Percentiles rank a stretch among this genome's conserved stretches.
These are phyloP conservation scores for Cryptococcus amylolentus DNA, from an alignment of 1,284 basidiomycete genomes.

Conservation along the genomic window DNA sequence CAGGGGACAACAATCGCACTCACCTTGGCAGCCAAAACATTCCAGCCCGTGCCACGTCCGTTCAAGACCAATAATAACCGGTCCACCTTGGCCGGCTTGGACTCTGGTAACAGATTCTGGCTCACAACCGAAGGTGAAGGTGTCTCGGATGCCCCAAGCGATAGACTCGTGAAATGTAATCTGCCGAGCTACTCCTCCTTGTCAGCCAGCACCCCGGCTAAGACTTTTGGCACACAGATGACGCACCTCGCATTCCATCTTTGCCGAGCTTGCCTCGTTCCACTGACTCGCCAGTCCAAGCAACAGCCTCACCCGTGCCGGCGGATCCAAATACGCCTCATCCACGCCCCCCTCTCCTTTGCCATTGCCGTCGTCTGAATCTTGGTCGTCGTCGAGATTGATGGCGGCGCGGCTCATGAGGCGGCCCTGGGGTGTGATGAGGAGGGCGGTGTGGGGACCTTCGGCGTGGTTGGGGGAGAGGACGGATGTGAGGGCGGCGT, in stretches of 20 bases:
- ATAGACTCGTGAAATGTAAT: constrained; percentile 13
- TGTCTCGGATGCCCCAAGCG: constrained; percentile 5
- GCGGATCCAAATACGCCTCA: constrained; percentile 30
- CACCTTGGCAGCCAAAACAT: constrained; percentile 22
- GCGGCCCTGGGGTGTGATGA: constrained; percentile 33
- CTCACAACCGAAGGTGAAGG: background rate
- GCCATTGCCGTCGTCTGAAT: background rate
- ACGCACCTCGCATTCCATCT: constrained; percentile 35
- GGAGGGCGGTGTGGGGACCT: constrained; percentile 28
- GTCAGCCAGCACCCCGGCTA: background rate
- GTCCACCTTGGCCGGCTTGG: constrained; percentile 12
- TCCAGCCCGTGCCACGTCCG: constrained; percentile 25
- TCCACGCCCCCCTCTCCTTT: constrained; percentile 8
- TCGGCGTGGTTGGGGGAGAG: constrained; percentile 1
- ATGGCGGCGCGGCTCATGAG: constrained; percentile 20
- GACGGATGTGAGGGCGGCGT: constrained; percentile 9
- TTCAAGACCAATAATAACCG: constrained; percentile 32
- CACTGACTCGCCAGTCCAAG: constrained; percentile 34
- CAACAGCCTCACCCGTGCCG: constrained; percentile 28
- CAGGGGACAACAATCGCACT: background rate
- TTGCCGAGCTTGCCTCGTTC: constrained; percentile 28
- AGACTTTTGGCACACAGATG: too few relatives aligned
- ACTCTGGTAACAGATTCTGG: constrained; percentile 14
- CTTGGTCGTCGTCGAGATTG: constrained; percentile 12
- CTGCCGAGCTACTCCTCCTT: constrained; percentile 13